Evolutionary conservation across 2,329 filamentous ascomycete species (phyloP).

Genomic region (Alternaria sp.): DNA sequence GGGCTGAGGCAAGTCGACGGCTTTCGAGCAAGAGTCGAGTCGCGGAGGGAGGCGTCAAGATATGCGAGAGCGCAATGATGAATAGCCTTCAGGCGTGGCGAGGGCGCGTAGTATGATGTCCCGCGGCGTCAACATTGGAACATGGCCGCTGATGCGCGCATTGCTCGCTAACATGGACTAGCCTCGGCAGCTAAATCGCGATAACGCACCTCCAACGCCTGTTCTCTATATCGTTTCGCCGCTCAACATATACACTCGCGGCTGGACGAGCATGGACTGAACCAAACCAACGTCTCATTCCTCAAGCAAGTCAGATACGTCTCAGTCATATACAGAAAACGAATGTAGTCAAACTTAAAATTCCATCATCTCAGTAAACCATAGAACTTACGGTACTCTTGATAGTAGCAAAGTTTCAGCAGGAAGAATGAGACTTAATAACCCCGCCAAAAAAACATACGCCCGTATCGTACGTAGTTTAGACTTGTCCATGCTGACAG

Average conservation of each 20-base stretch:
- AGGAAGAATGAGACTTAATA: background rate
- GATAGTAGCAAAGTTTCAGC: background rate
- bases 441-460: background rate
- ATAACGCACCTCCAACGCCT: slow-evolving; percentile 17
- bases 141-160: slow-evolving; percentile 22
- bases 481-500: background rate
- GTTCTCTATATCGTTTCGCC: background rate
- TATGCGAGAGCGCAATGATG: background rate
- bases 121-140: slow-evolving; percentile 21
- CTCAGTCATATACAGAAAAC: background rate
- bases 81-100: slow-evolving; percentile 3
- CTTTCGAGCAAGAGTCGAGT: background rate
- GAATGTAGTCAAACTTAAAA: background rate
- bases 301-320: background rate
- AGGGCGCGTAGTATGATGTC: slow-evolving; percentile 1
- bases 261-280: background rate
- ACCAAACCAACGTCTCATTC: background rate
- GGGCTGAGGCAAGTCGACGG: background rate
- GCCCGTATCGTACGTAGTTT: background rate
- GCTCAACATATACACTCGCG: background rate
- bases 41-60: background rate
- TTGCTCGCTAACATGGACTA: slow-evolving; percentile 22
- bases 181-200: slow-evolving; percentile 23
- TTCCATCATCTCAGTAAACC: background rate
- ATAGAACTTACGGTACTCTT: background rate